A percentile compares a stretch with the other conserved stretches of the same genome.
phyloP scores from a whole-genome alignment of 306 rosid species.

The Fragaria nilgerrensis region DNA sequence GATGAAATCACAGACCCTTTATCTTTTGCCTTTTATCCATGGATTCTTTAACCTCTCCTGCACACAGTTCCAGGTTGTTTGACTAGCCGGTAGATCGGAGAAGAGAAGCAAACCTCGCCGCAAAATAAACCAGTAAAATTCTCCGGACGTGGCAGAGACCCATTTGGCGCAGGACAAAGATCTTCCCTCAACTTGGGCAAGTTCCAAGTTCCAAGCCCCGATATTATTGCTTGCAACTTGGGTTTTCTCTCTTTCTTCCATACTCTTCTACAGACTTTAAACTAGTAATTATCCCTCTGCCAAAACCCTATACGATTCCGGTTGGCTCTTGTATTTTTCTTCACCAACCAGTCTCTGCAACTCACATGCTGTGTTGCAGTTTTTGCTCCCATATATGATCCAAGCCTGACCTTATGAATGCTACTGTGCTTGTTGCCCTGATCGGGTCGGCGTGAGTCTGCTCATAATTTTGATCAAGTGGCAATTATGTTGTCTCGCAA shows the following conservation, averaged over 20 bases:
- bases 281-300: conserved; percentile 2
- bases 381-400: conserved; percentile 1
- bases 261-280: not conserved
- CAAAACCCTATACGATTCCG: not conserved
- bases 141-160: not conserved
- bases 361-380: conserved; percentile 5
- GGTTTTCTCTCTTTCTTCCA: not conserved
- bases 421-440: not conserved
- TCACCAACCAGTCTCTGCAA: conserved; percentile 6
- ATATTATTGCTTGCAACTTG: conserved; percentile 6
- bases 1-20: not conserved
- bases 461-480: not conserved
- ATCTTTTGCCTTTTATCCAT: not conserved
- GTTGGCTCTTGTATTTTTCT: conserved; percentile 2
- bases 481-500: not conserved
- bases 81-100: conserved; percentile 3
- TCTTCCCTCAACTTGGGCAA: conserved; percentile 20
- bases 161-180: not conserved
- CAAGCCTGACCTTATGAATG: not conserved
- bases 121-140: not conserved
- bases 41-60: not conserved
- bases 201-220: conserved; percentile 1
- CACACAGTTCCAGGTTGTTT: not conserved
- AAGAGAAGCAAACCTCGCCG: not conserved
- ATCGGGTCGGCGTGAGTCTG: not conserved